Conservation (phyloP, 768 basidiomycete species). For the Rhizopogon rudus region DNA sequence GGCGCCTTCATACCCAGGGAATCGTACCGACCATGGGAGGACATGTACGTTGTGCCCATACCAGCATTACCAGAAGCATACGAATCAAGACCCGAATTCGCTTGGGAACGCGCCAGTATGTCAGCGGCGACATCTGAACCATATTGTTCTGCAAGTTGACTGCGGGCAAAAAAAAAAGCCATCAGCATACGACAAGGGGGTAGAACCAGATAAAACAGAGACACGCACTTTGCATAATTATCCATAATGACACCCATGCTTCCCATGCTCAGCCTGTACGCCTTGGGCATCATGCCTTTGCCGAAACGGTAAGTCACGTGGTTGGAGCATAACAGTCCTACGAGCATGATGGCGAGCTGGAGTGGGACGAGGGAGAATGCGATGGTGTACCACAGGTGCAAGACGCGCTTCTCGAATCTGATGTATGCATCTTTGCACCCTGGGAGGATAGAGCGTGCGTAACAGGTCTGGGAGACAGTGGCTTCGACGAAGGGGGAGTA, state of each 20-base stretch:
- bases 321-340: slow-evolving; percentile 67
- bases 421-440: slow-evolving; percentile 71
- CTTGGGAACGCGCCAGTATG: slow-evolving; percentile 50
- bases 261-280: slow-evolving; percentile 67
- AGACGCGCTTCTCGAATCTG: slow-evolving; percentile 47
- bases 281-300: slow-evolving; percentile 56
- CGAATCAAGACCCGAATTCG: slow-evolving; percentile 40
- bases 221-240: slow-evolving; percentile 64
- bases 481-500: slow-evolving; percentile 79
- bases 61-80: not conserved
- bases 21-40: slow-evolving; percentile 1
- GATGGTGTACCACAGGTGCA: slow-evolving; percentile 60
- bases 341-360: slow-evolving; percentile 60
- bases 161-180: slow-evolving; percentile 16
- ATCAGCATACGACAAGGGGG: no score
- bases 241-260: slow-evolving; percentile 85
- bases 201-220: not conserved
- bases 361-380: slow-evolving; percentile 64
- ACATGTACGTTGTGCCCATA: not conserved
- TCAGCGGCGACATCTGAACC: slow-evolving; percentile 60
- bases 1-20: not conserved
- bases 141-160: slow-evolving; percentile 72
- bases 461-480: slow-evolving; percentile 69
- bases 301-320: slow-evolving; percentile 86
- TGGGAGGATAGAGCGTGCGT: slow-evolving; percentile 62